Base-by-base conservation (phyloP, 2,329 filamentous ascomycete genomes). In the Exophiala aquamarina region DNA sequence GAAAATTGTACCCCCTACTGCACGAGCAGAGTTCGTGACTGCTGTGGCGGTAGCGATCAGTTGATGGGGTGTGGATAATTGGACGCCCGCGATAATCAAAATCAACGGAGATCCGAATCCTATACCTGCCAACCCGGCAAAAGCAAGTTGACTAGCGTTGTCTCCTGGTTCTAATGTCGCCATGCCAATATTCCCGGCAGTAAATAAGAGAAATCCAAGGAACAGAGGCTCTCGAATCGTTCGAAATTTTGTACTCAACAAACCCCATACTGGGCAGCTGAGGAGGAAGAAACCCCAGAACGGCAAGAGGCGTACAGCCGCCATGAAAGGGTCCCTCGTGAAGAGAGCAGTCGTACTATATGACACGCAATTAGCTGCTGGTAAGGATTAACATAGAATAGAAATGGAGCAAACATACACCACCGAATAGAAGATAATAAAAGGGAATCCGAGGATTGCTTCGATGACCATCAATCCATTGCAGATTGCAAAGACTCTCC, bases 1-100 rank as follows among this genome's bases (percentile, higher is more conserved):
- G 42, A 50, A 53, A 11, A 50, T 36, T 5, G 42, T 36, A 2
- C 23, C 50, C n/a, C 19, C 50, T 19, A 50, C 37, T 11, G 50
- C 47, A 17, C 50, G 46, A 10, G 47, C 31, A 3, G 50, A 50
- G 10, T 29, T 50, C 2, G 43, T 53, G 13, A 44, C 34, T 3
- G 41, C 47, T 14, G 50, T 50, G 11, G 50, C 50, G 14, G 50
- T 50, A 11, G 50, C 50, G 15, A 53, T 47, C 3, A 50, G 32
- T 14, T 43, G 21, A 29, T 46, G 42, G 6, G 50, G 50, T 13
- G 38, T 46, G 15, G 41, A 36, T 3, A 53, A 38, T 21, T 53
- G 50, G 15, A 49, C 50, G n/a, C 46, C 50, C 4, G 46, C 19
- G 14, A 50, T 36, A 13, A 44, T 45, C 8, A 53, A 36, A 31